Evolutionary conservation across 352 stramenopile species (phyloP).

Genomic region (Phytopythium vexans): DNA sequence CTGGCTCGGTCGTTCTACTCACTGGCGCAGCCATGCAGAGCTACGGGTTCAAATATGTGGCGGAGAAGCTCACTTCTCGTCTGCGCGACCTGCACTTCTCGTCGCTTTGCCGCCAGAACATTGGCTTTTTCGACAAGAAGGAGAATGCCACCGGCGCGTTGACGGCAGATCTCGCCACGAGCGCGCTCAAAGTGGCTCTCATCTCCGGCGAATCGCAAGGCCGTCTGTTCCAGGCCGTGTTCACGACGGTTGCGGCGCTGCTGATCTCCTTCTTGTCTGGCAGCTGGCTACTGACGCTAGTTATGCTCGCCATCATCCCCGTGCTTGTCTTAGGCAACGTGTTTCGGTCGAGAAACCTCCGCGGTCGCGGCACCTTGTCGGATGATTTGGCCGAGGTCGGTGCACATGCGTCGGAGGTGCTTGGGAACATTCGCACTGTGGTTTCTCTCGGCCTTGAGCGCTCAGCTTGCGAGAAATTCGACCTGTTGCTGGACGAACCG

Average conservation of each 20-base stretch:
- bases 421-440: conserved; percentile 50
- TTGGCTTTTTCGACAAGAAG: conserved; percentile 76
- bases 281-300: conserved; percentile 64
- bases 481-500: conserved; percentile 18
- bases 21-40: conserved; percentile 36
- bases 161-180: conserved; percentile 44
- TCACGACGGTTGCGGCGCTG: conserved; percentile 47
- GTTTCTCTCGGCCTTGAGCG: conserved; percentile 36
- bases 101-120: conserved; percentile 31
- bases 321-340: conserved; percentile 47
- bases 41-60: conserved; percentile 49
- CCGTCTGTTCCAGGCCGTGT: conserved; percentile 34
- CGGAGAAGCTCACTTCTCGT: conserved; percentile 43
- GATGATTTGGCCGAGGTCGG: conserved; percentile 27
- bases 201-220: conserved; percentile 54
- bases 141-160: conserved; percentile 55
- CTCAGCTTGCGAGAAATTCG: conserved; percentile 16
- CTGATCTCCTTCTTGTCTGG: conserved; percentile 61
- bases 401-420: conserved; percentile 42
- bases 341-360: conserved; percentile 35
- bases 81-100: conserved; percentile 43
- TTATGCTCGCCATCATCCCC: conserved; percentile 64
- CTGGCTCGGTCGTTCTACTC: too few relatives aligned
- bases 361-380: too few relatives aligned
- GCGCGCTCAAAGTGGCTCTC: conserved; percentile 39